These are phyloP conservation scores for Dioszegia hungarica DNA, from an alignment of 768 basidiomycete genomes.

Conservation along the genomic window DNA sequence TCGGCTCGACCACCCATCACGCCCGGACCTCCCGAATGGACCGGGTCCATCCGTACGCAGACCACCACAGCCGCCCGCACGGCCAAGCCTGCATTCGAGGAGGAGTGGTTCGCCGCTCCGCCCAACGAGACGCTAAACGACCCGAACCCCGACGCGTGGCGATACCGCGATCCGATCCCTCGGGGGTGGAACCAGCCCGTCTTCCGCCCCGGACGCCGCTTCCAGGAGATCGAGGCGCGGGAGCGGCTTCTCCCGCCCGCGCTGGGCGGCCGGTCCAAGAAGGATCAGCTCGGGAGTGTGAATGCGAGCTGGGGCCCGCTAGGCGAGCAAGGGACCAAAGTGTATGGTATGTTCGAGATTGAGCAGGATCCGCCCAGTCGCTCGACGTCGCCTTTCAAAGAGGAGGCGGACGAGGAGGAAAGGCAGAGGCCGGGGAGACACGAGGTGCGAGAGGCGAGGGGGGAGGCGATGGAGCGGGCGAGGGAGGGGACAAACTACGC, in stretches of 20 bases:
- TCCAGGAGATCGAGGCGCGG: background rate
- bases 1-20: too few species aligned
- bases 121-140: background rate
- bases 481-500: conserved; percentile 3
- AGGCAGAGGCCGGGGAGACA: background rate
- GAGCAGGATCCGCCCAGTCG: conserved; percentile 31
- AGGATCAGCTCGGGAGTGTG: conserved; percentile 29
- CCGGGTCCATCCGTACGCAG: background rate
- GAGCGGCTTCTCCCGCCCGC: conserved; percentile 10
- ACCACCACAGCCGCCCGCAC: background rate
- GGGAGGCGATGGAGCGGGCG: conserved; percentile 1
- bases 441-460: background rate
- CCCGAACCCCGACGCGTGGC: background rate
- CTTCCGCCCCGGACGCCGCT: background rate
- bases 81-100: background rate
- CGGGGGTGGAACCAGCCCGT: conserved; percentile 7
- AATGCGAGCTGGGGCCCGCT: conserved; percentile 27
- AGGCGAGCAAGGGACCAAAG: background rate
- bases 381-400: conserved; percentile 25
- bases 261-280: conserved; percentile 31
- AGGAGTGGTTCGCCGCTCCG: background rate
- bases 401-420: background rate
- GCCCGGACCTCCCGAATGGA: too few species aligned
- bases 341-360: conserved; percentile 33
- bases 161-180: background rate